Percentiles rank a stretch among this genome's conserved stretches.
Conservation (phyloP, 2,329 filamentous ascomycete genomes). For the Ophiosphaerella herpotricha region DNA sequence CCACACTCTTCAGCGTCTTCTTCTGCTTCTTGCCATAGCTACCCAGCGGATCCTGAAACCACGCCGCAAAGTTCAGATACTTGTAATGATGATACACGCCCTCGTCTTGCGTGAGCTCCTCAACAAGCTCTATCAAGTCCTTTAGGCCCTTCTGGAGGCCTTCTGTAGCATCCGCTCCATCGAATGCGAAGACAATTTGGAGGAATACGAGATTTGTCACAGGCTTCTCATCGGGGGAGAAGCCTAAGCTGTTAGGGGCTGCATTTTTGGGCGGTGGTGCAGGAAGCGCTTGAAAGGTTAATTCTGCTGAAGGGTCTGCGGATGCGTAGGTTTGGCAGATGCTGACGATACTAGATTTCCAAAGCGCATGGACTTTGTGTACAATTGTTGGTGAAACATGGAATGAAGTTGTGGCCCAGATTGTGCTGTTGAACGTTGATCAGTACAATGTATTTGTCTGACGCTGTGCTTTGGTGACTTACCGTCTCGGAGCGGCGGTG, state of each 20-base stretch:
- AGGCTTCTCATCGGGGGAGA: constrained; percentile 9
- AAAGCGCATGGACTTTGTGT: constrained; percentile 21
- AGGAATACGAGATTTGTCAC: constrained; percentile 26
- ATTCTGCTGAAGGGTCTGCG: constrained; percentile 16
- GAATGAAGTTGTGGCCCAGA: constrained; percentile 34
- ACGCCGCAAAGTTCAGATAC: constrained; percentile 43
- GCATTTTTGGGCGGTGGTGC: constrained; percentile 15
- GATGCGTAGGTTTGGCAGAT: constrained; percentile 19
- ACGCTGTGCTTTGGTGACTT: neutral
- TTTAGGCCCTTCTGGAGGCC: constrained; percentile 22
- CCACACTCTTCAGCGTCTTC: constrained; percentile 2
- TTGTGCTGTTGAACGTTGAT: constrained; percentile 11
- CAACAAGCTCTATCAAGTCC: constrained; percentile 22
- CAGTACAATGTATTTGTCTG: neutral
- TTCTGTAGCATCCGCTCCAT: constrained; percentile 12
- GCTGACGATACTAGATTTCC: constrained; percentile 19
- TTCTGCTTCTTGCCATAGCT: constrained; percentile 9
- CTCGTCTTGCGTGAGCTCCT: constrained; percentile 21
- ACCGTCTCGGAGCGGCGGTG: constrained; percentile 13
- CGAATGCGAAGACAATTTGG: constrained; percentile 29
- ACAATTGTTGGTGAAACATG: constrained; percentile 21
- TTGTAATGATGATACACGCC: constrained; percentile 20
- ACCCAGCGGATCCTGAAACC: constrained; percentile 37
- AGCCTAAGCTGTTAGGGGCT: constrained; percentile 26
- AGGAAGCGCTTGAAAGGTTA: constrained; percentile 30